Evolutionary conservation across 345 rosid genomes (phyloP), one percentile per base, ranked within the genome.

Genomic region (Erysimum cheiranthoides): DNA sequence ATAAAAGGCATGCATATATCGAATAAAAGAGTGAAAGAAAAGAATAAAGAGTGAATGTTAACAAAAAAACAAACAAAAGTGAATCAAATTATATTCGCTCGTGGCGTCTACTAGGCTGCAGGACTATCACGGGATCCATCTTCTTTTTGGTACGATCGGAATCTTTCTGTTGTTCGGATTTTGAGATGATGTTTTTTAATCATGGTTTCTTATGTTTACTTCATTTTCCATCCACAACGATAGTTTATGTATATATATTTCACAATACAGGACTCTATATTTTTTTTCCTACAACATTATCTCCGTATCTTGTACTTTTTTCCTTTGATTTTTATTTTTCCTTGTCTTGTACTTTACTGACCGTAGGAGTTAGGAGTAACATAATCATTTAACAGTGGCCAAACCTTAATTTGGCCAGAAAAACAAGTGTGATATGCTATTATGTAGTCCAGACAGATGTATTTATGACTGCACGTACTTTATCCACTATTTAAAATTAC

Each of bases 121-220:
- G 16, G 70, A 30, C 32, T 51, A 25, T 50, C 76, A 68, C 73
- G 54, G 77, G 77, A 40, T 63, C 50, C 32, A 40, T 36, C 18
- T 73, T 62, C 25, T 32, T 39, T 16, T 62, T 73, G 53, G 70
- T 73, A 52, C 34, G 17, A 39, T 63, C 40, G 34, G 38, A 39
- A 27, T 72, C 42, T 28, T 61, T 38, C 14, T 42, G 45, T 69
- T 32, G 34, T 71, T 60, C 13, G 11, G 25, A 61, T 40, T 52
- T 40, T 17, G 34, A 71, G 59, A 21, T 25, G 58, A 34, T 4
- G 12, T 35, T 8, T 16, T 25, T 34, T 60, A 43, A 18, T 13
- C 36, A 18, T 47, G 30, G 30, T 47, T 43, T 63, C 56, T 16
- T 64, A 6, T 6, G 6, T 40, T 61, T 10, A 28, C 14, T 40